A percentile compares a stretch with the other conserved stretches of the same genome.
These are phyloP conservation scores for Fusarium piperis DNA, from an alignment of 2,329 filamentous ascomycete genomes.

Conservation along the genomic window DNA sequence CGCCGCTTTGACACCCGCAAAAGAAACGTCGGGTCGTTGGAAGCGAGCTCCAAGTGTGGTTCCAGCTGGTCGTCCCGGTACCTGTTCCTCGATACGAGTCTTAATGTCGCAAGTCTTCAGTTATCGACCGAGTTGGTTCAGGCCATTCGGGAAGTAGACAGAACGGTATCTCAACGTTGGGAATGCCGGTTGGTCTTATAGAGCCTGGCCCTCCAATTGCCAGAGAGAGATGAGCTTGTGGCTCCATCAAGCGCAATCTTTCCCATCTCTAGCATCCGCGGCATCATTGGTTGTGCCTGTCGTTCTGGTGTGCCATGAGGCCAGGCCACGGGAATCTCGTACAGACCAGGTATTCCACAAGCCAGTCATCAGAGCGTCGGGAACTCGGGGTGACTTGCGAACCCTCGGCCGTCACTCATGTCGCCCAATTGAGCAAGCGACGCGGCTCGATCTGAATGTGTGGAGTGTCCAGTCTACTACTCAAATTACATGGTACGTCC, in stretches of 20 bases:
- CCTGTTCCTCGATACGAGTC: background rate
- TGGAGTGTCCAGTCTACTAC: conserved; percentile 23
- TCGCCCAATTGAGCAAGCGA: conserved; percentile 31
- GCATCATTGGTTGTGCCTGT: conserved; percentile 24
- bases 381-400: conserved; percentile 31
- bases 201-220: conserved; percentile 7
- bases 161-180: conserved; percentile 15
- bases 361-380: conserved; percentile 4
- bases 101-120: background rate
- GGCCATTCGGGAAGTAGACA: background rate
- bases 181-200: conserved; percentile 39
- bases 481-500: conserved; percentile 28
- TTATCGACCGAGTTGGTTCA: background rate
- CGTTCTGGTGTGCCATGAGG: conserved; percentile 25
- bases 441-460: conserved; percentile 34
- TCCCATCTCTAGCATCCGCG: conserved; percentile 15
- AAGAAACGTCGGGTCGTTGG: conserved; percentile 14
- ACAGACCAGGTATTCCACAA: conserved; percentile 26
- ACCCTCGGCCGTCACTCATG: conserved; percentile 14
- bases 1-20: conserved; percentile 18
- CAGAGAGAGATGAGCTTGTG: conserved; percentile 19
- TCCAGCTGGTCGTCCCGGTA: background rate
- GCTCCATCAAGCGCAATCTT: conserved; percentile 22
- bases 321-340: conserved; percentile 27
- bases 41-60: background rate